These are phyloP conservation scores for Trypethelium eluteriae DNA, from an alignment of 495 filamentous ascomycete species.

Conservation along the genomic window DNA sequence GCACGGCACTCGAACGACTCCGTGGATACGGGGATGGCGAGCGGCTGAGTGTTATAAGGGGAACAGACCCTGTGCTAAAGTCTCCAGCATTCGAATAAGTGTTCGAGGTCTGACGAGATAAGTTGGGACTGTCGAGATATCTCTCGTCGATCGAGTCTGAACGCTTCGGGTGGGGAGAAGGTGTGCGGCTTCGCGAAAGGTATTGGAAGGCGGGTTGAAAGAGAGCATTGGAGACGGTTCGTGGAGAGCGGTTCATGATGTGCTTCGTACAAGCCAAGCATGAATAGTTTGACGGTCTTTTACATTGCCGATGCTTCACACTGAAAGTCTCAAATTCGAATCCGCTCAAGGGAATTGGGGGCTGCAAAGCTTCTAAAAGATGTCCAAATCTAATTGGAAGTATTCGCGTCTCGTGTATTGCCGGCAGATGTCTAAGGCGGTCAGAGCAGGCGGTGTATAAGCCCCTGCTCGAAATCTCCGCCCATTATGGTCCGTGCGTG, in stretches of 20 bases:
- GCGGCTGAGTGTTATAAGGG: constrained; percentile 37
- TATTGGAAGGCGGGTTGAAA: constrained; percentile 38
- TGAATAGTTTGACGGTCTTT: neutral
- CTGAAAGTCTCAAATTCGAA: too few relatives aligned
- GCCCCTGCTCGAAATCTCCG: neutral
- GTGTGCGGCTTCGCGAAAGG: constrained; percentile 27
- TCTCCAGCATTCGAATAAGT: constrained; percentile 23
- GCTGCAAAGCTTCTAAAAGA: neutral
- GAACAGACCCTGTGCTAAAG: constrained; percentile 27
- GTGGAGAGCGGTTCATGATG: constrained; percentile 7
- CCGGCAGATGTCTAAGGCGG: neutral
- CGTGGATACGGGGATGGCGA: constrained; percentile 37
- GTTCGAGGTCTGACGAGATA: constrained; percentile 24
- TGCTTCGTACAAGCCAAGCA: neutral
- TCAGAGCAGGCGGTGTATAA: neutral
- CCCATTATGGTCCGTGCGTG: neutral
- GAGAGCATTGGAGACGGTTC: constrained; percentile 4
- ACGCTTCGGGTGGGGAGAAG: constrained; percentile 11
- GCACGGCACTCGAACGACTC: constrained; percentile 29
- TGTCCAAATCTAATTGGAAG: neutral
- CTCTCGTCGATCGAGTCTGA: constrained; percentile 9
- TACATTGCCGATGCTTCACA: neutral
- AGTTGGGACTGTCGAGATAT: constrained; percentile 17
- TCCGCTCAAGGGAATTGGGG: too few relatives aligned
- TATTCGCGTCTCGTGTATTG: neutral